A percentile compares a stretch with the other conserved stretches of the same genome.
Evolutionary conservation across 2,329 filamentous ascomycete species (phyloP).

Genomic region (Arthrobotrys musiformis): DNA sequence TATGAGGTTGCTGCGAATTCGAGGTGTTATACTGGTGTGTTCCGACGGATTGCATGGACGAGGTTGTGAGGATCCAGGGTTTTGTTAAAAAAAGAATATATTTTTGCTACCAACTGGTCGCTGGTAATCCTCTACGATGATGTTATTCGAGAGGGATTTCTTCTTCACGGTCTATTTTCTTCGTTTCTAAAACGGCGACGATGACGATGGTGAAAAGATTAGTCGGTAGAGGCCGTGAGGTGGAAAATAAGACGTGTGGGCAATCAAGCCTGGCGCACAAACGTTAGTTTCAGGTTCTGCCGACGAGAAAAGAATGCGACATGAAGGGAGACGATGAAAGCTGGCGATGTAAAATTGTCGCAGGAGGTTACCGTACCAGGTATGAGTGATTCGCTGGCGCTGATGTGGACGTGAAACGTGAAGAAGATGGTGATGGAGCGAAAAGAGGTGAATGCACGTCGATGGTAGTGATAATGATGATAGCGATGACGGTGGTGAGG

Average conservation of each 20-base stretch:
- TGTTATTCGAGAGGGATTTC: neutral
- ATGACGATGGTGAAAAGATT: neutral
- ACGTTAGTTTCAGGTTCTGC: slow-evolving; percentile 9
- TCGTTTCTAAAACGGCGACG: neutral
- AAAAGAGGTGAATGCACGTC: neutral
- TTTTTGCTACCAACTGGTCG: neutral
- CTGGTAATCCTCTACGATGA: neutral
- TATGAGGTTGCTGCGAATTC: slow-evolving; percentile 55
- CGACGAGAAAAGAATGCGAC: slow-evolving; percentile 25
- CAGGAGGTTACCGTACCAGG: neutral
- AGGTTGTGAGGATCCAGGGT: slow-evolving; percentile 38
- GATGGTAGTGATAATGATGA: neutral
- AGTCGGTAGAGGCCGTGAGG: neutral
- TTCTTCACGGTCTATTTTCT: neutral
- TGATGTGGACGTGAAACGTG: neutral
- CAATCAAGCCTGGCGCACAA: neutral
- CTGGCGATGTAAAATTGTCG: slow-evolving; percentile 18
- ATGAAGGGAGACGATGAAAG: neutral
- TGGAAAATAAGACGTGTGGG: neutral
- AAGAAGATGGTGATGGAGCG: too few species aligned
- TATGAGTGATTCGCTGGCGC: neutral
- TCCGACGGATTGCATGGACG: slow-evolving; percentile 56
- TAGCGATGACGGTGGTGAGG: slow-evolving; percentile 15
- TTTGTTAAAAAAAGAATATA: slow-evolving; percentile 17
- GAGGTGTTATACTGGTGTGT: slow-evolving; percentile 56